Evolutionary conservation across 2,329 filamentous ascomycete genomes (phyloP).

Genomic region (Didymella glomerata): DNA sequence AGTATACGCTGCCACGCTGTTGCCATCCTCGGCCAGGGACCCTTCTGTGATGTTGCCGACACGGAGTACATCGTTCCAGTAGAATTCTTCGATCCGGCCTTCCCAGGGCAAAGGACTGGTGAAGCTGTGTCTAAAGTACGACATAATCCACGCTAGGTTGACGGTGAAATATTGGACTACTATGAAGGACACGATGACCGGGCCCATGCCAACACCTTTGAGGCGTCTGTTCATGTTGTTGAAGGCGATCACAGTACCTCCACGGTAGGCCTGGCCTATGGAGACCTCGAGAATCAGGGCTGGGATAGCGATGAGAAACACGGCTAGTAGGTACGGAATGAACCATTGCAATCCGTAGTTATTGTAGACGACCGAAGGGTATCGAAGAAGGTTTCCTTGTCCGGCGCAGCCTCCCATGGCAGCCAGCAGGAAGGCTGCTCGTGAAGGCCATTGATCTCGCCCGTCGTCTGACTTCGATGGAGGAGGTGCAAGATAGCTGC

Average conservation of each 20-base stretch:
- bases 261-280: constrained; percentile 63
- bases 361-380: constrained; percentile 67
- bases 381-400: constrained; percentile 66
- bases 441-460: constrained; percentile 64
- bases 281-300: constrained; percentile 64
- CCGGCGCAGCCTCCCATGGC: constrained; percentile 67
- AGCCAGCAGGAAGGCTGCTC: constrained; percentile 64
- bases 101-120: constrained; percentile 64
- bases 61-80: constrained; percentile 58
- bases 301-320: constrained; percentile 65
- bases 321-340: constrained; percentile 64
- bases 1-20: constrained; percentile 55
- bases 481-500: constrained; percentile 46
- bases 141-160: constrained; percentile 67
- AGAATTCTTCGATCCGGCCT: constrained; percentile 61
- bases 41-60: constrained; percentile 56
- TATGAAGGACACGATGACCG: constrained; percentile 61
- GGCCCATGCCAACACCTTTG: constrained; percentile 63
- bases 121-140: constrained; percentile 66
- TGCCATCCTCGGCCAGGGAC: constrained; percentile 46
- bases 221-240: constrained; percentile 62
- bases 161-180: constrained; percentile 67
- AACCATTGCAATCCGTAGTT: constrained; percentile 69
- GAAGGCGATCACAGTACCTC: constrained; percentile 63
- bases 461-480: constrained; percentile 52